phyloP scores from a whole-genome alignment of 192 early-diverging fungal genomes.

The Coemansia sp. region DNA sequence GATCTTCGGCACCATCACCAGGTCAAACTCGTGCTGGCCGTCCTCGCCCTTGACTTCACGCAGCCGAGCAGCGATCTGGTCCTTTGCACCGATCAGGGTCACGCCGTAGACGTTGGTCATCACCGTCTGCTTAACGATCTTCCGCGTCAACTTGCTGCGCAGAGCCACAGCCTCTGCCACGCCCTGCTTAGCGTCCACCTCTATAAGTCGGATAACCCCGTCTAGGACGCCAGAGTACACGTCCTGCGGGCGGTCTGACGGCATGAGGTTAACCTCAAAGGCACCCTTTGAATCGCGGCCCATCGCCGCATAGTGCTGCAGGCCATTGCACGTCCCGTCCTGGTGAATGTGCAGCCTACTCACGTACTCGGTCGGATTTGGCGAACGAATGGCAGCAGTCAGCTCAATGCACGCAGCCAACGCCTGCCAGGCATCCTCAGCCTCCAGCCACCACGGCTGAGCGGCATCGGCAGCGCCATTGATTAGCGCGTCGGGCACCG shows the following conservation, averaged over 20 bases:
- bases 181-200: constrained; percentile 64
- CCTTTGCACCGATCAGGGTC: constrained; percentile 88
- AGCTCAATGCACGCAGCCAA: constrained; percentile 88
- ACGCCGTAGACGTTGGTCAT: constrained; percentile 99
- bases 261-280: constrained; percentile 81
- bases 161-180: constrained; percentile 63
- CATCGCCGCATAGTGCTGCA: constrained; percentile 98
- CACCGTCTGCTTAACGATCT: constrained; percentile 98
- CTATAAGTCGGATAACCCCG: constrained; percentile 64
- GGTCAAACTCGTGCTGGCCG: constrained; percentile 57
- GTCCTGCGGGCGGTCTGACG: constrained; percentile 83
- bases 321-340: constrained; percentile 96
- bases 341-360: constrained; percentile 88
- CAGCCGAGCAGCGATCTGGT: constrained; percentile 81
- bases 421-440: constrained; percentile 92
- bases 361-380: constrained; percentile 66
- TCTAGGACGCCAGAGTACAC: constrained; percentile 90
- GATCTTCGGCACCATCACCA: constrained; percentile 29
- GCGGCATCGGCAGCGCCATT: constrained; percentile 46
- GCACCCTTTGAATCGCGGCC: constrained; percentile 90
- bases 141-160: constrained; percentile 72
- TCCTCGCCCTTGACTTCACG: constrained; percentile 73
- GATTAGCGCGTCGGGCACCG: constrained; percentile 54
- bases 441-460: constrained; percentile 81
- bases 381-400: constrained; percentile 65